Percentiles rank a stretch among this genome's conserved stretches.
Evolutionary conservation across 2,329 filamentous ascomycete species (phyloP).

Genomic region (Colletotrichum scovillei): DNA sequence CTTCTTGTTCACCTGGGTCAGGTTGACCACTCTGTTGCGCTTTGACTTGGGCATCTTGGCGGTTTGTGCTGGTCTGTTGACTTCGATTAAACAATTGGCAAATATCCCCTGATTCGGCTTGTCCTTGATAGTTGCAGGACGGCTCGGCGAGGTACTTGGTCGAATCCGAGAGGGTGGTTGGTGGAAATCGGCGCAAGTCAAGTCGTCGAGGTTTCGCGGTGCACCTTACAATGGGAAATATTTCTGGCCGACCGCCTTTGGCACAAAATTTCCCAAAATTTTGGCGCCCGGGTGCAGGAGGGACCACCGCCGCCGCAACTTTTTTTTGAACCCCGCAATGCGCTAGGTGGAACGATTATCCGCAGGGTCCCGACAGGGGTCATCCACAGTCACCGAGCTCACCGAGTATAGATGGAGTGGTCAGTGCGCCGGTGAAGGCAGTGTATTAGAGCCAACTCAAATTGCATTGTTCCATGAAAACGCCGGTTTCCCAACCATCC

Average conservation of each 20-base stretch:
- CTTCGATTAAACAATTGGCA: not conserved
- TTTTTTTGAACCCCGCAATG: constrained; percentile 39
- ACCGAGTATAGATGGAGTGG: not conserved
- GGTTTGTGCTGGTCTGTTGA: constrained; percentile 31
- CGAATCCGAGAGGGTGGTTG: not conserved
- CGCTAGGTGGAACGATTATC: constrained; percentile 38
- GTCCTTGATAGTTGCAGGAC: not conserved
- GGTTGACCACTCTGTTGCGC: constrained; percentile 87
- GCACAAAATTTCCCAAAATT: constrained; percentile 35
- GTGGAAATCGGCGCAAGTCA: not conserved
- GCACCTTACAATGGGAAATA: constrained; percentile 25
- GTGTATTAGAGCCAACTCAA: not conserved
- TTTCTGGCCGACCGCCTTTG: constrained; percentile 36
- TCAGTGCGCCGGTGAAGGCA: not conserved
- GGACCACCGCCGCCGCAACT: constrained; percentile 27
- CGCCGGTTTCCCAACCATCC: not conserved
- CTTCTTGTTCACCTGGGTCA: constrained; percentile 94
- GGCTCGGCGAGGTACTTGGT: not conserved
- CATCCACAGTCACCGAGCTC: not conserved
- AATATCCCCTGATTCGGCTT: not conserved
- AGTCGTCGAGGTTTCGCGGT: constrained; percentile 8
- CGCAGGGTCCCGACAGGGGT: constrained; percentile 27
- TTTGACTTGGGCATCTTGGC: constrained; percentile 93
- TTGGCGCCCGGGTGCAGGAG: constrained; percentile 24
- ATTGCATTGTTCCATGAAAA: not conserved